phyloP scores from a whole-genome alignment of 176 grass and related monocot species.

The Puya raimondii region DNA sequence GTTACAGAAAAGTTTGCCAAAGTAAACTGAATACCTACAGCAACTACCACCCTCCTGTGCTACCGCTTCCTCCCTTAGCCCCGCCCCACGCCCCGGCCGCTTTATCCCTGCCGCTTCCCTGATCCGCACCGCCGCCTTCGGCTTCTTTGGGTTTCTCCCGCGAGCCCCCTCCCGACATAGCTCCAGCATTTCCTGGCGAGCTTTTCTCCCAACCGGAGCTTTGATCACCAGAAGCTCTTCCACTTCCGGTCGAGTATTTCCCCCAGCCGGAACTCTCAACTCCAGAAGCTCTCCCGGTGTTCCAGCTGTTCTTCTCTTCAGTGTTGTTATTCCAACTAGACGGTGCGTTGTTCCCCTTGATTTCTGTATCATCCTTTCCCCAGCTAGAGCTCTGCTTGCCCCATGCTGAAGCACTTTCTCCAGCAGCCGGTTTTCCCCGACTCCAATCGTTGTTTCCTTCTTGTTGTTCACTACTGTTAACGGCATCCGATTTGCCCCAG shows the following conservation, averaged over 20 bases:
- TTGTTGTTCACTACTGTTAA: conserved; percentile 2
- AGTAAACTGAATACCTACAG: not conserved
- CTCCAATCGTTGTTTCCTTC: conserved; percentile 28
- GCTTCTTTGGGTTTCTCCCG: not conserved
- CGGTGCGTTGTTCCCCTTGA: conserved; percentile 20
- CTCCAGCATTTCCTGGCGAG: not conserved
- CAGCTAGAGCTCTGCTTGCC: conserved; percentile 23
- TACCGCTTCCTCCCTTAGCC: not conserved
- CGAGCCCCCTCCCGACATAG: not conserved
- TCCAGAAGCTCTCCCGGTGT: conserved; percentile 17
- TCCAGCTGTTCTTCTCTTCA: conserved; percentile 22
- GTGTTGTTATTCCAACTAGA: conserved; percentile 21
- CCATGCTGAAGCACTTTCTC: conserved; percentile 24
- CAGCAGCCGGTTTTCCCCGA: conserved; percentile 11
- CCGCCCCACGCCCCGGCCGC: not conserved
- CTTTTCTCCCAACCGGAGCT: not conserved
- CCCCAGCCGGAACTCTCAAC: conserved; percentile 14
- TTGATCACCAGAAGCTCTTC: not conserved
- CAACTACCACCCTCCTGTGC: not conserved
- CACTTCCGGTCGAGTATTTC: not conserved
- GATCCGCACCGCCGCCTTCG: not conserved
- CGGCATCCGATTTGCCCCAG: not conserved
- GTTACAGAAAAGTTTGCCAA: not conserved
- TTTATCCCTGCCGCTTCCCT: not conserved
- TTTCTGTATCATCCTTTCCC: conserved; percentile 22